Evolutionary conservation across 257 asterid species (phyloP).

Genomic region (Prunella vulgaris): DNA sequence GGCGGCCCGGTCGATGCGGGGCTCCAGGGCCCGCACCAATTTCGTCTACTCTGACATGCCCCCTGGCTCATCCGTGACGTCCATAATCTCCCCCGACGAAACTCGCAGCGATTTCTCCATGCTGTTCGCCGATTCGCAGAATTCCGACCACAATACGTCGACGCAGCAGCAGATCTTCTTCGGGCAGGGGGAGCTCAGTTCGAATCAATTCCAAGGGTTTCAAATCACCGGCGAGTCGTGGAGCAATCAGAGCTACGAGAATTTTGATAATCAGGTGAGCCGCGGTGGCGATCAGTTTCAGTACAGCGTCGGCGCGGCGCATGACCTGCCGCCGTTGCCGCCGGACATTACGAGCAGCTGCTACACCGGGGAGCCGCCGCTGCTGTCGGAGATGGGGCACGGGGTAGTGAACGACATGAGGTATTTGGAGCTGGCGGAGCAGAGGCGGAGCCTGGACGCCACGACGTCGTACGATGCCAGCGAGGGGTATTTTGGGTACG

Average conservation of each 20-base stretch:
- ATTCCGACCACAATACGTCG: background rate
- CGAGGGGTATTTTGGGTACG: slow-evolving; percentile 27
- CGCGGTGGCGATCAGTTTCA: background rate
- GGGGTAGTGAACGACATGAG: slow-evolving; percentile 66
- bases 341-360: slow-evolving; percentile 58
- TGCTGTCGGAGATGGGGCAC: slow-evolving; percentile 70
- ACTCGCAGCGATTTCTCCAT: slow-evolving; percentile 32
- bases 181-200: slow-evolving; percentile 19
- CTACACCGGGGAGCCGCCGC: slow-evolving; percentile 48
- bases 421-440: slow-evolving; percentile 55
- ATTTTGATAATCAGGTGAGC: slow-evolving; percentile 10
- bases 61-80: slow-evolving; percentile 72
- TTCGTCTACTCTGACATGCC: slow-evolving; percentile 94
- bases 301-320: background rate
- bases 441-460: slow-evolving; percentile 29
- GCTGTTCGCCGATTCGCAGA: slow-evolving; percentile 18
- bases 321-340: slow-evolving; percentile 81
- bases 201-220: slow-evolving; percentile 22
- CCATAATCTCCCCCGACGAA: slow-evolving; percentile 79
- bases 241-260: slow-evolving; percentile 13
- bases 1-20: slow-evolving; percentile 83
- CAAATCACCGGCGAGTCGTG: slow-evolving; percentile 33
- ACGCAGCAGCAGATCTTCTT: slow-evolving; percentile 29
- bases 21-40: slow-evolving; percentile 67
- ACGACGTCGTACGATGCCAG: slow-evolving; percentile 20